Percentiles rank a stretch among this genome's conserved stretches.
phyloP scores from a whole-genome alignment of 192 early-diverging fungal genomes.

The Rhizophlyctis rosea region DNA sequence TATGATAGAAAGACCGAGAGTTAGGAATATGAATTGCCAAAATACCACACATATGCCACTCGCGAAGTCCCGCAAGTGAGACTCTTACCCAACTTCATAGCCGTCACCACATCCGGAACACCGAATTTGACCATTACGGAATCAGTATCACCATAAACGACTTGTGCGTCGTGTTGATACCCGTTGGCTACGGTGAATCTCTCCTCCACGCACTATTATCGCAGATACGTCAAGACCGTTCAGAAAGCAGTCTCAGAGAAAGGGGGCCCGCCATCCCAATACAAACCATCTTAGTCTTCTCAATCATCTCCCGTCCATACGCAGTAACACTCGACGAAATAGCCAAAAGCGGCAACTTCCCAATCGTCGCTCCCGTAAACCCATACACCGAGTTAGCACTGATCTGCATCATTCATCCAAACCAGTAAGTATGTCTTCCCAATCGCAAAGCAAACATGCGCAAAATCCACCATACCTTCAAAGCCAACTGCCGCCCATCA shows the following conservation, averaged over 20 bases:
- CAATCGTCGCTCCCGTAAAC: constrained; percentile 92
- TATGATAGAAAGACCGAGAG: not conserved
- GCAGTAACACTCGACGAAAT: constrained; percentile 93
- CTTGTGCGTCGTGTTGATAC: constrained; percentile 79
- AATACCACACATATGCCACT: constrained; percentile 4
- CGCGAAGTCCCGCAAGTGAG: too few relatives aligned
- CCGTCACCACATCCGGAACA: constrained; percentile 65
- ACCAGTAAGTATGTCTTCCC: not conserved
- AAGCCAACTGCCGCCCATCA: constrained; percentile 92
- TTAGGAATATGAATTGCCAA: not conserved
- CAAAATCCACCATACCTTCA: constrained; percentile 59
- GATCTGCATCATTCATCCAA: constrained; percentile 42
- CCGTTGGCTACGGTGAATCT: constrained; percentile 83
- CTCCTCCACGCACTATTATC: constrained; percentile 75
- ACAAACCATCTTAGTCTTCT: constrained; percentile 68
- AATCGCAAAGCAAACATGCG: not conserved
- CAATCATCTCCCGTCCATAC: constrained; percentile 96
- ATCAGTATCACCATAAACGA: constrained; percentile 99
- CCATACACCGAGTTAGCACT: constrained; percentile 97
- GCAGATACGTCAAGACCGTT: not conserved
- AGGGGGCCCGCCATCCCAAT: too few relatives aligned
- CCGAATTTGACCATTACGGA: constrained; percentile 99
- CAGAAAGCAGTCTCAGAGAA: too few relatives aligned
- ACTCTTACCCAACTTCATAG: constrained; percentile 78
- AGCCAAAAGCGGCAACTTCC: constrained; percentile 85